Conservation (phyloP, 352 stramenopile genomes). For the Pythium plurisporium region DNA sequence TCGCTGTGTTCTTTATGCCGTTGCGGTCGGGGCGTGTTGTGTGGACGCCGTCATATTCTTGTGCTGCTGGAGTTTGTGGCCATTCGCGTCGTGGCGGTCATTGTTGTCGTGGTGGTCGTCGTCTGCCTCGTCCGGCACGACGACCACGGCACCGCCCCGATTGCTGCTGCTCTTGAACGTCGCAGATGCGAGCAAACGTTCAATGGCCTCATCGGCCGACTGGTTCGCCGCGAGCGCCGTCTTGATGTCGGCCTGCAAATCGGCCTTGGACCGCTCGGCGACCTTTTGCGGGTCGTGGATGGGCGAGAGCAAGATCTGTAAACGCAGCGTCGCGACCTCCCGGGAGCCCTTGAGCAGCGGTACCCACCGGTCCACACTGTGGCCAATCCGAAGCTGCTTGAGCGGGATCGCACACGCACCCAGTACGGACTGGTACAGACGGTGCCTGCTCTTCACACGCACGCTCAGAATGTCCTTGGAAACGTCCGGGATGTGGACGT, state of each 20-base stretch:
- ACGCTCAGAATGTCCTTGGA: constrained; percentile 23
- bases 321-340: constrained; percentile 19
- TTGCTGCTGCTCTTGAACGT: constrained; percentile 1
- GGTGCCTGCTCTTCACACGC: constrained; percentile 25
- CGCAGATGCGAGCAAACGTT: constrained; percentile 34
- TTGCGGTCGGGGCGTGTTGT: neutral
- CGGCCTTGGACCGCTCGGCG: constrained; percentile 19
- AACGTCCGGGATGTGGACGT: constrained; percentile 31
- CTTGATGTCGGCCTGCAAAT: constrained; percentile 35
- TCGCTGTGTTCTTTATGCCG: neutral
- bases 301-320: constrained; percentile 22
- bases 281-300: neutral
- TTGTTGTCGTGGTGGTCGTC: neutral
- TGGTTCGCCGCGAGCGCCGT: constrained; percentile 47
- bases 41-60: neutral
- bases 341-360: constrained; percentile 19
- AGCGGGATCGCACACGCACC: constrained; percentile 22
- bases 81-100: neutral
- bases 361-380: constrained; percentile 20
- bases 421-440: constrained; percentile 11
- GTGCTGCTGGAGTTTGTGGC: neutral
- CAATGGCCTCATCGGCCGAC: constrained; percentile 58
- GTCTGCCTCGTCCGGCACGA: neutral
- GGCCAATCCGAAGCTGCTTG: constrained; percentile 15
- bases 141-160: neutral